Conservation (phyloP, 148 eudicot genomes). For the Rhododendron vialii region DNA sequence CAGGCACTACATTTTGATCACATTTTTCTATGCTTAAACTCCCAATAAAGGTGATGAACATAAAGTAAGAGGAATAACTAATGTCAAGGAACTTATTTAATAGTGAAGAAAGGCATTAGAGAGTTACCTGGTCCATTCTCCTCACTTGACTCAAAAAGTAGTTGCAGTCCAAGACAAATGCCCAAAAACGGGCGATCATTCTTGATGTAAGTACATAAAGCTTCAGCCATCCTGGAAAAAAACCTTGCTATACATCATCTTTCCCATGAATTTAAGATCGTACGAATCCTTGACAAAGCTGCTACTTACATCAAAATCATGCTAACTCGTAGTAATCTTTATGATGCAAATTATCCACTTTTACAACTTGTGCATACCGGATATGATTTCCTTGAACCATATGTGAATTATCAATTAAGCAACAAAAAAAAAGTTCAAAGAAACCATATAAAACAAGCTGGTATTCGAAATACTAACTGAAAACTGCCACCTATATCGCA, state of each 20-base stretch:
- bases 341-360: neutral
- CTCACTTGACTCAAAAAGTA: slow-evolving; percentile 91
- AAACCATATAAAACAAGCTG: neutral
- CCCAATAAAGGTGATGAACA: neutral
- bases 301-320: neutral
- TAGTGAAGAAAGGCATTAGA: neutral
- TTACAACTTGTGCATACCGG: neutral
- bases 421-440: neutral
- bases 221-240: slow-evolving; percentile 72
- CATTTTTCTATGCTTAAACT: neutral
- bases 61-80: neutral
- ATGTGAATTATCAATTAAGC: neutral
- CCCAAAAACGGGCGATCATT: slow-evolving; percentile 98
- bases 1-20: neutral
- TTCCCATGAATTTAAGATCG: neutral
- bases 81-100: neutral
- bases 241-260: neutral
- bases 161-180: slow-evolving; percentile 91
- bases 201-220: slow-evolving; percentile 74
- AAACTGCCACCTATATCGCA: neutral
- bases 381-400: neutral
- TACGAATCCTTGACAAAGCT: neutral
- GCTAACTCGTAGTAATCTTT: neutral
- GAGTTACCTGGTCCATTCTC: slow-evolving; percentile 82
- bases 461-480: neutral